Conservation (phyloP, 345 rosid species). For the Cochlearia excelsa region DNA sequence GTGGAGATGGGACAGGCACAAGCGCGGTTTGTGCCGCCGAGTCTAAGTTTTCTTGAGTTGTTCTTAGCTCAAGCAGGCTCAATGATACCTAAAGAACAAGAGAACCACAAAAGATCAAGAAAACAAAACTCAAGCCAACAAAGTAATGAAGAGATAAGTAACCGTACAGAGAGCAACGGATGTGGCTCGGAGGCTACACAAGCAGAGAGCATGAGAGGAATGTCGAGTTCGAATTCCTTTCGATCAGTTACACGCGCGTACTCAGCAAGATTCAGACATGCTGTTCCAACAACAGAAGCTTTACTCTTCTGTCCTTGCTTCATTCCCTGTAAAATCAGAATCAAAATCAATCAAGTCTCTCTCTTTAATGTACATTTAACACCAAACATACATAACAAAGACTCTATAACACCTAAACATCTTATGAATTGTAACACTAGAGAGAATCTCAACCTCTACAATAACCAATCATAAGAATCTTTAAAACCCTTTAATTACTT, state of each 20-base stretch:
- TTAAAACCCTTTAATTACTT: conserved; percentile 27
- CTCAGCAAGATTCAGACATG: conserved; percentile 59
- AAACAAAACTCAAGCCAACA: not conserved
- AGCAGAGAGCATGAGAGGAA: conserved; percentile 47
- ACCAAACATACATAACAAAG: conserved; percentile 18
- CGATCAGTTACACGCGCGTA: conserved; percentile 51
- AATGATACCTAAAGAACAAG: conserved; percentile 58
- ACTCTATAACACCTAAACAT: not conserved
- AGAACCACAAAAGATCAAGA: not conserved
- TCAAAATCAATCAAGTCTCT: not conserved
- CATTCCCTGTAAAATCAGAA: conserved; percentile 48
- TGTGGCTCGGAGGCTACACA: conserved; percentile 40
- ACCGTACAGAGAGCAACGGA: conserved; percentile 61
- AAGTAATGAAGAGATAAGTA: conserved; percentile 18
- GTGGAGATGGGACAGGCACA: conserved; percentile 49
- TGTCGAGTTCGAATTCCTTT: conserved; percentile 47
- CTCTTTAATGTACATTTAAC: conserved; percentile 12
- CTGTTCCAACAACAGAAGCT: conserved; percentile 53
- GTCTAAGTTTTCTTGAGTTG: conserved; percentile 53
- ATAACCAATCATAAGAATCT: not conserved
- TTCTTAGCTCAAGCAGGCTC: conserved; percentile 66
- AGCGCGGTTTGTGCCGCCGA: conserved; percentile 47
- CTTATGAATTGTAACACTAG: not conserved
- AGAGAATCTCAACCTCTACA: conserved; percentile 3
- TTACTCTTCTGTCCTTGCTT: conserved; percentile 54